Percentiles rank a stretch among this genome's conserved stretches.
These are phyloP conservation scores for Leishmania guyanensis DNA, from an alignment of 208 protist genomes.

Conservation along the genomic window DNA sequence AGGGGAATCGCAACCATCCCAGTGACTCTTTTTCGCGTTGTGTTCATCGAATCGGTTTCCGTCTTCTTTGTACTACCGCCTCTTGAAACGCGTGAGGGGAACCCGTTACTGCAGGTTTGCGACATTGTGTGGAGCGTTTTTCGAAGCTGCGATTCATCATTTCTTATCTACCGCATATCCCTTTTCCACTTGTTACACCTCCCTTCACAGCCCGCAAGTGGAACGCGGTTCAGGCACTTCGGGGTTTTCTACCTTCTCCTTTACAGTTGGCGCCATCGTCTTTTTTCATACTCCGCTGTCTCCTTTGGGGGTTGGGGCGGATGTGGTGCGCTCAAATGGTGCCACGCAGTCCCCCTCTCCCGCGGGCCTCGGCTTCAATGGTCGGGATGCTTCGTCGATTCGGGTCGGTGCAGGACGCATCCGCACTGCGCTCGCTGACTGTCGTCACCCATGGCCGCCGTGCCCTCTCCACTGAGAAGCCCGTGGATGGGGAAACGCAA, in stretches of 20 bases:
- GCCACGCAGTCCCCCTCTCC: neutral
- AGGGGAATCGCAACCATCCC: neutral
- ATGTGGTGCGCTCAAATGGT: neutral
- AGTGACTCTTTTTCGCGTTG: neutral
- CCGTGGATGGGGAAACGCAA: constrained; percentile 29
- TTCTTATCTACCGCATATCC: neutral
- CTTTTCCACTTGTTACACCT: neutral
- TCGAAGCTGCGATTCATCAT: constrained; percentile 2
- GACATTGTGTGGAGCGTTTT: neutral
- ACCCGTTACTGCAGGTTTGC: neutral
- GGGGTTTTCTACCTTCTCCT: neutral
- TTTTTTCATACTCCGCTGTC: neutral
- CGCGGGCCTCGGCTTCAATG: neutral
- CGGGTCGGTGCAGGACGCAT: neutral
- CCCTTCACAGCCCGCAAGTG: neutral
- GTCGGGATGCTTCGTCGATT: neutral
- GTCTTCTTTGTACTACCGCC: neutral
- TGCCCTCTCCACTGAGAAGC: constrained; percentile 24
- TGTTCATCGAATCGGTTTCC: neutral
- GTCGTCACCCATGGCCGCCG: neutral
- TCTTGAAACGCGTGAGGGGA: neutral
- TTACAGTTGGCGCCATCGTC: no score
- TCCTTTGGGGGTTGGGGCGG: neutral
- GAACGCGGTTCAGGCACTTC: neutral
- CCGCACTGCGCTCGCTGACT: neutral